Percentiles rank a stretch among this genome's conserved stretches.
phyloP scores from a whole-genome alignment of 2,329 filamentous ascomycete species.

The Teratosphaeriaceae sp. region DNA sequence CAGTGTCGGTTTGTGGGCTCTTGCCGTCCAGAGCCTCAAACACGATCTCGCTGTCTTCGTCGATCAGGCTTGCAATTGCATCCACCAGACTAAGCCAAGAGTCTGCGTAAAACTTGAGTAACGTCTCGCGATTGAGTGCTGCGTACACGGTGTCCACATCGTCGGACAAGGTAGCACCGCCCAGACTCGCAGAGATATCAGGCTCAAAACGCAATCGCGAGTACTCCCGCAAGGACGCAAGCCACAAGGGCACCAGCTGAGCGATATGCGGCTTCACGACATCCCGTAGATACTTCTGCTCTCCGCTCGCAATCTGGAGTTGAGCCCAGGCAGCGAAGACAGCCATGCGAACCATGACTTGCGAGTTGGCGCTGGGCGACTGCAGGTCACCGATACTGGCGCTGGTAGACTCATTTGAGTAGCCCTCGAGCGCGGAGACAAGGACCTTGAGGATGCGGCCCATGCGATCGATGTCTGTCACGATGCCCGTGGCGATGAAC shows the following conservation, averaged over 20 bases:
- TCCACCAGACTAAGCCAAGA: conserved; percentile 96
- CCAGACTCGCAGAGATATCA: conserved; percentile 87
- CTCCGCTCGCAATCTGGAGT: conserved; percentile 86
- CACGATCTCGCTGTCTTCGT: conserved; percentile 95
- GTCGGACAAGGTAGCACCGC: conserved; percentile 59
- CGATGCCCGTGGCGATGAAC: conserved; percentile 94
- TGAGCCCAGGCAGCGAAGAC: conserved; percentile 97
- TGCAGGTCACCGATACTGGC: conserved; percentile 89
- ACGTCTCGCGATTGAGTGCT: conserved; percentile 85
- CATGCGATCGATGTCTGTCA: conserved; percentile 98
- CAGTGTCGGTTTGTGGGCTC: conserved; percentile 25
- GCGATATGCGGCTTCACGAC: conserved; percentile 88
- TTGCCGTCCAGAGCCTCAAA: conserved; percentile 95
- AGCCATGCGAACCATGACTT: conserved; percentile 97
- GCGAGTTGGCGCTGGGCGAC: conserved; percentile 88
- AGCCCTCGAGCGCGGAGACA: conserved; percentile 85
- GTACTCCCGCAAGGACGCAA: conserved; percentile 88
- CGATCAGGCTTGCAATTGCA: conserved; percentile 93
- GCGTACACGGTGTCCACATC: conserved; percentile 93
- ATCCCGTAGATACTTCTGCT: conserved; percentile 81
- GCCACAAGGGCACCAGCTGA: conserved; percentile 85
- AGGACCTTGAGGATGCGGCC: conserved; percentile 92
- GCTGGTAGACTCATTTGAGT: conserved; percentile 70
- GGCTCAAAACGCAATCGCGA: conserved; percentile 91
- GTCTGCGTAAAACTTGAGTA: conserved; percentile 93